Percentiles rank a stretch among this genome's conserved stretches.
phyloP scores from a whole-genome alignment of 805 yeast species.

The Pichia occidentalis region DNA sequence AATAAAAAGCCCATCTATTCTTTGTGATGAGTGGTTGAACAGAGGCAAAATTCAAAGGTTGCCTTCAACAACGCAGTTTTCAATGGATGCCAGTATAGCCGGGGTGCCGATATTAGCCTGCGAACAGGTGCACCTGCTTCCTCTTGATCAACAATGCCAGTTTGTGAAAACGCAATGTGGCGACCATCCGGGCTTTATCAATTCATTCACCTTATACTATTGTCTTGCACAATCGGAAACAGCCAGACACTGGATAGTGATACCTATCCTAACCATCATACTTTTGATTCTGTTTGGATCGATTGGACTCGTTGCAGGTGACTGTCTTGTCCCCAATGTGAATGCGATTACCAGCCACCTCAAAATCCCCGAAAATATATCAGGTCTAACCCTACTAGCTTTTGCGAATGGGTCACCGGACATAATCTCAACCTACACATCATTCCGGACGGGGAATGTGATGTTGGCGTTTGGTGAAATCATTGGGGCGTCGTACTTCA shows the following conservation, averaged over 20 bases:
- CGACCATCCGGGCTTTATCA: slow-evolving; percentile 23
- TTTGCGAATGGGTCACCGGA: slow-evolving; percentile 94
- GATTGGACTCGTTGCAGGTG: slow-evolving; percentile 78
- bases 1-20: too few species aligned
- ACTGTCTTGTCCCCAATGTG: slow-evolving; percentile 76
- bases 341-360: slow-evolving; percentile 59
- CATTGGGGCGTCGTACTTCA: slow-evolving; percentile 84
- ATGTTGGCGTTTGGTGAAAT: slow-evolving; percentile 84
- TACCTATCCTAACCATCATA: slow-evolving; percentile 19
- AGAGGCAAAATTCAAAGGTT: too few species aligned
- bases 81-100: too few species aligned
- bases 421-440: slow-evolving; percentile 75
- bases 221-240: slow-evolving; percentile 19
- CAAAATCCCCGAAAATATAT: slow-evolving; percentile 68
- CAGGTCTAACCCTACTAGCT: slow-evolving; percentile 85
- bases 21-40: too few species aligned
- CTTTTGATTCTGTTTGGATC: slow-evolving; percentile 46
- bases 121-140: slow-evolving; percentile 10
- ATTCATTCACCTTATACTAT: slow-evolving; percentile 28
- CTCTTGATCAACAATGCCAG: slow-evolving; percentile 23
- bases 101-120: slow-evolving; percentile 7
- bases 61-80: too few species aligned
- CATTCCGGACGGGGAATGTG: slow-evolving; percentile 61
- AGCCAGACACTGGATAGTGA: slow-evolving; percentile 15
- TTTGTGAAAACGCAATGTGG: slow-evolving; percentile 27